Evolutionary conservation across 176 grass and related monocot species (phyloP).

Genomic region (Saccharum officinarum): DNA sequence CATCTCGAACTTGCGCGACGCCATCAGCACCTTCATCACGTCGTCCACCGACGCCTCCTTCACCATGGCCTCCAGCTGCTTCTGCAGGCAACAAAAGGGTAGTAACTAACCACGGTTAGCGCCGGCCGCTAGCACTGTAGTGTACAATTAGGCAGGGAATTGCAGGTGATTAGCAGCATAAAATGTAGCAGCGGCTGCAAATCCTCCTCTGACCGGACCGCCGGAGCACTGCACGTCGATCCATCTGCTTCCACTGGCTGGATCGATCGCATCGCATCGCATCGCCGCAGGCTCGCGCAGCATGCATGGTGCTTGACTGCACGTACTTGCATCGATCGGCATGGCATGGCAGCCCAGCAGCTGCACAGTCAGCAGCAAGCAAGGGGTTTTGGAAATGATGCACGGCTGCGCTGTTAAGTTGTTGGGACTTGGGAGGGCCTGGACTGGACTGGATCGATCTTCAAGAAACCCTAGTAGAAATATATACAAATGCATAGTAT

Average conservation of each 20-base stretch:
- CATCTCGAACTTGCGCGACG: conserved; percentile 89
- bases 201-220: background rate
- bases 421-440: background rate
- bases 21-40: conserved; percentile 94
- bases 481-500: background rate
- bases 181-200: background rate
- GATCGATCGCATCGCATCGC: background rate
- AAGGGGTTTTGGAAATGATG: conserved; percentile 61
- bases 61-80: conserved; percentile 89
- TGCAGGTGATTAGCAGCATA: background rate
- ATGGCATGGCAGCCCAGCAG: background rate
- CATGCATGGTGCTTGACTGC: background rate
- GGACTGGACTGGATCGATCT: conserved; percentile 8
- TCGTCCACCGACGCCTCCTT: conserved; percentile 94
- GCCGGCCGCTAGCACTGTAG: background rate
- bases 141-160: background rate
- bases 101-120: background rate
- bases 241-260: background rate
- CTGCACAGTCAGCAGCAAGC: background rate
- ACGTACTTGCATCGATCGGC: background rate
- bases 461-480: conserved; percentile 49
- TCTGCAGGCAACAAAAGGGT: conserved; percentile 44
- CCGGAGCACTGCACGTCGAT: background rate
- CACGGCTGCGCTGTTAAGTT: background rate
- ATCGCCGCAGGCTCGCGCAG: background rate